Base-by-base conservation (phyloP, 306 rosid species). In the Macrotyloma uniflorum region DNA sequence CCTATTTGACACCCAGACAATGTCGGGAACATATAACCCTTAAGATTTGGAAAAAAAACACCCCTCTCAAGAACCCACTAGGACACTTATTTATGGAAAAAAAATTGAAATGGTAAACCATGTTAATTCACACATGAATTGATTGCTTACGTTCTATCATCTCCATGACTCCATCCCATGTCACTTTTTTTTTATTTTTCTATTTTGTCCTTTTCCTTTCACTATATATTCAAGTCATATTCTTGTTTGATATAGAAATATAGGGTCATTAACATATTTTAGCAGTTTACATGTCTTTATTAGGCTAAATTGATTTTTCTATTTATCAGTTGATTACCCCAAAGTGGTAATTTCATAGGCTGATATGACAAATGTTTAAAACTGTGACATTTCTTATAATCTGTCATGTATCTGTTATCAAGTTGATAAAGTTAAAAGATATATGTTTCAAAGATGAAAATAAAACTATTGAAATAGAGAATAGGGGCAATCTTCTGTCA, bases 1-100 rank as follows among this genome's bases (percentile, higher is more conserved):
- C 66, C 84, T 76, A 83, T 87, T 91, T 87, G 86, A 79, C 85
- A 72, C 86, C 86, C 88, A 82, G 83, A 86, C 89, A 70, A 43
- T 93, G 93, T 91, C 93, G 91, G 97, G 97, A 93, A 93, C 97
- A 91, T 91, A 89, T 96, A 89, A 89, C 65, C 87, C 71, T 67
- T 83, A 86, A 85, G 62, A 47, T 85, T 86, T 83, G 50, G 86
- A 85, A 80, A 85, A 57, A 71, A 76, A 68, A 75, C 83, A 82
- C 50, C 87, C 20, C 51, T 61, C 82, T 77, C 54, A 70, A 70
- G 58, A 75, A 81, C 82, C 74, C 82, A 49, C 86, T 57, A 1
- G 1, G 26, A 18, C 70, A 85, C 85, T 66, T 70, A 75, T 72
- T 78, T 16, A 67, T 74, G 55, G 87, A 55, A 76, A 68, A 68